Evolutionary conservation across 192 early-diverging fungal species (phyloP).

Genomic region (Linnemannia elongata): DNA sequence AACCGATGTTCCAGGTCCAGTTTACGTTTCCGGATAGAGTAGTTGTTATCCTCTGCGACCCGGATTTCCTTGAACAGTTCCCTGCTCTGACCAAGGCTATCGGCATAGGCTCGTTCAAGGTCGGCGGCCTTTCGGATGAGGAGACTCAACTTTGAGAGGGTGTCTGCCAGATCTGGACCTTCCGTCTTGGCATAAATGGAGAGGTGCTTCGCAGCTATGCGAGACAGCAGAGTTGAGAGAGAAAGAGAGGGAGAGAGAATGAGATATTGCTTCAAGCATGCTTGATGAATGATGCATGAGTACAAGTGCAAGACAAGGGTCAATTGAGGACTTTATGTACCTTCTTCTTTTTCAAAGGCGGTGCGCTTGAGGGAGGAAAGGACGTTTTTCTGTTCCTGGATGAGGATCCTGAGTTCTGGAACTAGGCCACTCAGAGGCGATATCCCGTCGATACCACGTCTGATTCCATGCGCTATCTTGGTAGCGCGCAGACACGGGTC

Average conservation of each 20-base stretch:
- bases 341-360: slow-evolving; percentile 55
- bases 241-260: neutral
- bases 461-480: slow-evolving; percentile 53
- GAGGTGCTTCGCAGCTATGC: slow-evolving; percentile 46
- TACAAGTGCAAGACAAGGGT: no score
- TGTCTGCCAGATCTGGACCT: slow-evolving; percentile 45
- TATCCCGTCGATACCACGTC: slow-evolving; percentile 51
- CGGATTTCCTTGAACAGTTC: slow-evolving; percentile 53
- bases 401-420: slow-evolving; percentile 49
- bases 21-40: slow-evolving; percentile 44
- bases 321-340: neutral
- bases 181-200: slow-evolving; percentile 51
- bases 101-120: slow-evolving; percentile 35
- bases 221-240: neutral
- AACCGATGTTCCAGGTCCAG: slow-evolving; percentile 42
- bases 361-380: slow-evolving; percentile 45
- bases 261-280: neutral
- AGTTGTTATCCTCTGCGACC: slow-evolving; percentile 47
- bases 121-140: slow-evolving; percentile 49
- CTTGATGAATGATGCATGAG: neutral
- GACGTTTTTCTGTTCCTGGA: slow-evolving; percentile 56
- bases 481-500: slow-evolving; percentile 54
- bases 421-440: slow-evolving; percentile 55
- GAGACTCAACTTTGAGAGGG: slow-evolving; percentile 41
- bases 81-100: slow-evolving; percentile 34